Conservation (phyloP, 257 asterid species). For the Osmanthus fragrans region DNA sequence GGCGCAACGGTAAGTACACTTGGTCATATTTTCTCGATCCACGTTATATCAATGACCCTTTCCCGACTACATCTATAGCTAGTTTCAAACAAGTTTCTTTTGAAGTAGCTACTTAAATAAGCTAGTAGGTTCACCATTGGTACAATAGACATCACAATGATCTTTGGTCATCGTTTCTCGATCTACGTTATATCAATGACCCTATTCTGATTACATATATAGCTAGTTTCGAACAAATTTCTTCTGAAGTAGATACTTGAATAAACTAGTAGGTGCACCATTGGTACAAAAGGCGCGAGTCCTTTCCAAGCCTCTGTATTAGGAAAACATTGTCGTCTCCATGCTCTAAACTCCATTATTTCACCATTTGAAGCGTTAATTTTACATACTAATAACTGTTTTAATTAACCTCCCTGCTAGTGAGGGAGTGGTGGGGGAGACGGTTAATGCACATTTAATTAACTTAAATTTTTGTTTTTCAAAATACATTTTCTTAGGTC, state of each 20-base stretch:
- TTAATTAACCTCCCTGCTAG: not conserved
- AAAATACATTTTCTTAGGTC: not conserved
- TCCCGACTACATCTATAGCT: not conserved
- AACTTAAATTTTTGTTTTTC: not conserved
- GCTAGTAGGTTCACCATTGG: no score
- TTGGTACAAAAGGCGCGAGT: not conserved
- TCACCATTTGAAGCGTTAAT: not conserved
- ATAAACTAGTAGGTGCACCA: no score
- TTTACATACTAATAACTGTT: not conserved
- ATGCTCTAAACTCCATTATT: not conserved
- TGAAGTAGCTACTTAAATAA: not conserved
- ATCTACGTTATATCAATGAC: no score
- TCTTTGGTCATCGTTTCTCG: no score
- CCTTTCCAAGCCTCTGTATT: not conserved
- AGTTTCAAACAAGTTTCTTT: not conserved
- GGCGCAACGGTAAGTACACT: conserved; percentile 56
- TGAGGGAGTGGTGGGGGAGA: not conserved
- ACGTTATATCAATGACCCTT: not conserved
- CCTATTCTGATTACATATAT: no score
- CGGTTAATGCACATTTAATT: not conserved
- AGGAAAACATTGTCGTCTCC: not conserved
- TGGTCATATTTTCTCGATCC: not conserved
- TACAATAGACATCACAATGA: not conserved
- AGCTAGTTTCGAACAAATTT: not conserved
- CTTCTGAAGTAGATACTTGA: not conserved